phyloP scores from a whole-genome alignment of 345 rosid genomes.

The Pelargonium nanum region DNA sequence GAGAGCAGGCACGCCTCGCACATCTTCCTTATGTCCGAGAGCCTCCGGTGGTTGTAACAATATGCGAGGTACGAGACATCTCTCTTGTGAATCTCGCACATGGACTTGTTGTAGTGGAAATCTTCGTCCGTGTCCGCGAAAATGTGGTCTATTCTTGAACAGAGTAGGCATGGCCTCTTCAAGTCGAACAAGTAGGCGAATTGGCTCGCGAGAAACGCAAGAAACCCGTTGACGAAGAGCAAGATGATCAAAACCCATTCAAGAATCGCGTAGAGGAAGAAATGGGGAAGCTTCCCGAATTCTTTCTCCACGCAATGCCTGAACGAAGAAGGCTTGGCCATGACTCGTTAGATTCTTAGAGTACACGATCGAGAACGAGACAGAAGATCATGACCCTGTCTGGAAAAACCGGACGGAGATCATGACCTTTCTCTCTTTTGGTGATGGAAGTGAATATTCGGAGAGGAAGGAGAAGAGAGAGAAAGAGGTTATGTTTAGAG shows the following conservation, averaged over 20 bases:
- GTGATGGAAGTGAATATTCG: slow-evolving; percentile 4
- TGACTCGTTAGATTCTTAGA: slow-evolving; percentile 5
- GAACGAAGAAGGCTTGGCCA: slow-evolving; percentile 57
- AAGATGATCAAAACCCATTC: slow-evolving; percentile 67
- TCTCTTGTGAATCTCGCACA: slow-evolving; percentile 73
- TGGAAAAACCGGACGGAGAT: slow-evolving; percentile 23
- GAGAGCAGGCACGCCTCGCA: slow-evolving; percentile 92
- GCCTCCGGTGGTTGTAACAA: slow-evolving; percentile 75
- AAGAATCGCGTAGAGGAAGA: slow-evolving; percentile 55
- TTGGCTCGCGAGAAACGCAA: slow-evolving; percentile 55
- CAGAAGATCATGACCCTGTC: slow-evolving; percentile 42
- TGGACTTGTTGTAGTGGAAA: slow-evolving; percentile 70
- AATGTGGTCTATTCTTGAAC: slow-evolving; percentile 72
- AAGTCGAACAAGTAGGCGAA: slow-evolving; percentile 69
- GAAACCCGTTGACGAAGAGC: slow-evolving; percentile 56
- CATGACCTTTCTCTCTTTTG: slow-evolving; percentile 30
- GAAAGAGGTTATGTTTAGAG: slow-evolving; percentile 16
- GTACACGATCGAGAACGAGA: slow-evolving; percentile 15
- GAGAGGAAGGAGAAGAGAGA: slow-evolving; percentile 11
- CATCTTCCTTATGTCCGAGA: slow-evolving; percentile 67
- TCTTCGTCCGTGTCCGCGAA: slow-evolving; percentile 31
- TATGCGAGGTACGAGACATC: slow-evolving; percentile 66
- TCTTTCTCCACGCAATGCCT: slow-evolving; percentile 53
- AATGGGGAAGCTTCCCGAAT: slow-evolving; percentile 52
- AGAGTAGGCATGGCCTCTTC: slow-evolving; percentile 68